Conservation (phyloP, 2,329 filamentous ascomycete species). For the Cyclaneusma minus region DNA sequence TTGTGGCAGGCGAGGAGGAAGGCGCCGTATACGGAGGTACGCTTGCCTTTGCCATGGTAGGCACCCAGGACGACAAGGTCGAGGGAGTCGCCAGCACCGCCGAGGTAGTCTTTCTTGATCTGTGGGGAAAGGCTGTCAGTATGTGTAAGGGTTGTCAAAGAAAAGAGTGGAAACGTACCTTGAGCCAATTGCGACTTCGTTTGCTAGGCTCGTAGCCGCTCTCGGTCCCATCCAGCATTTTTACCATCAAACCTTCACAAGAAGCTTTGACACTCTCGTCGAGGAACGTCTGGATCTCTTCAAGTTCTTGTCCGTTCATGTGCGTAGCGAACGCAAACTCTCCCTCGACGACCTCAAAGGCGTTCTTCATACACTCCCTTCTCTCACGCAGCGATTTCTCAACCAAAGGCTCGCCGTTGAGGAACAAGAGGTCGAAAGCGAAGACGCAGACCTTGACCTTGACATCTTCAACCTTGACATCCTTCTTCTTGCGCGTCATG, state of each 20-base stretch:
- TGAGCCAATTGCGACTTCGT: constrained; percentile 94
- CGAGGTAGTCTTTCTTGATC: constrained; percentile 97
- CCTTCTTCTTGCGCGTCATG: constrained; percentile 96
- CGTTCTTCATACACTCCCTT: constrained; percentile 54
- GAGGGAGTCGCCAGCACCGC: constrained; percentile 85
- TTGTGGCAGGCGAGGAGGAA: constrained; percentile 96
- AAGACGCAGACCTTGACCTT: constrained; percentile 97
- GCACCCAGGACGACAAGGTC: constrained; percentile 92
- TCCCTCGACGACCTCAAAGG: constrained; percentile 68
- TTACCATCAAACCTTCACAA: constrained; percentile 97
- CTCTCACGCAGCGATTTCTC: constrained; percentile 76
- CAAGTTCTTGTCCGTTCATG: constrained; percentile 76
- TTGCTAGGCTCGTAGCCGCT: constrained; percentile 94
- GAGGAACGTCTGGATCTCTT: constrained; percentile 82
- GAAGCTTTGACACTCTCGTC: constrained; percentile 93
- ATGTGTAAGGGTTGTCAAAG: background rate
- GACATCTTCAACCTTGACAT: constrained; percentile 88
- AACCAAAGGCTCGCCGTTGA: constrained; percentile 83
- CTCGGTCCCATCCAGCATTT: constrained; percentile 90
- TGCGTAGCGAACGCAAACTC: constrained; percentile 84
- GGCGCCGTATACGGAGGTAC: constrained; percentile 87
- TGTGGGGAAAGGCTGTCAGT: constrained; percentile 18
- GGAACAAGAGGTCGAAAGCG: constrained; percentile 85
- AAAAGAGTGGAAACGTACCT: constrained; percentile 35
- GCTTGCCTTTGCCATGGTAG: constrained; percentile 89